A percentile compares a stretch with the other conserved stretches of the same genome.
Evolutionary conservation across 176 grass and related monocot species (phyloP).

Genomic region (Bothriochloa decipiens): DNA sequence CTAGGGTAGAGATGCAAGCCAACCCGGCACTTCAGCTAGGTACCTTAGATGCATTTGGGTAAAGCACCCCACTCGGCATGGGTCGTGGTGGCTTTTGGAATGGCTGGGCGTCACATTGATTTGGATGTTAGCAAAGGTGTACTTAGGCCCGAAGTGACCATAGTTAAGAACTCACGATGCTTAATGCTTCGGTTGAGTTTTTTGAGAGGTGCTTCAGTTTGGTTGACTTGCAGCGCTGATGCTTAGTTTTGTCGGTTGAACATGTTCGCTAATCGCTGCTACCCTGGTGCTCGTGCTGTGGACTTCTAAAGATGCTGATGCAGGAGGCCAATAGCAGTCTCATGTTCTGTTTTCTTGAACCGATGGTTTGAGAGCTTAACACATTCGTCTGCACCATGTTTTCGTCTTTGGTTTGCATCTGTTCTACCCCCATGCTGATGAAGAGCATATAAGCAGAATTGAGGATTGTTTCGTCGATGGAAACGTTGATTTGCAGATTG

Average conservation of each 20-base stretch:
- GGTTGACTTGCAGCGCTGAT: neutral
- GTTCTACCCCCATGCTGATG: neutral
- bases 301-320: neutral
- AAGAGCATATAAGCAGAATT: neutral
- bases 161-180: neutral
- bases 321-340: neutral
- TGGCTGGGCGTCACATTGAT: neutral
- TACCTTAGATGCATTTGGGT: neutral
- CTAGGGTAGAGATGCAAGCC: neutral
- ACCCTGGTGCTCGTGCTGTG: neutral
- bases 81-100: conserved; percentile 1
- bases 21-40: conserved; percentile 3
- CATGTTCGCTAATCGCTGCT: neutral
- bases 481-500: too few species aligned
- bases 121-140: neutral
- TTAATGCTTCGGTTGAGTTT: neutral
- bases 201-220: too few species aligned
- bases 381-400: neutral
- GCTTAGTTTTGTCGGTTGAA: neutral
- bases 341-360: neutral
- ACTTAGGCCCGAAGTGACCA: neutral
- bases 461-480: too few species aligned
- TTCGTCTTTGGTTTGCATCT: neutral
- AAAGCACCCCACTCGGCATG: neutral
- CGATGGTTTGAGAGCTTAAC: neutral